Evolutionary conservation across 23 red algal species (phyloP).

Genomic region (Gracilaria gracilis): DNA sequence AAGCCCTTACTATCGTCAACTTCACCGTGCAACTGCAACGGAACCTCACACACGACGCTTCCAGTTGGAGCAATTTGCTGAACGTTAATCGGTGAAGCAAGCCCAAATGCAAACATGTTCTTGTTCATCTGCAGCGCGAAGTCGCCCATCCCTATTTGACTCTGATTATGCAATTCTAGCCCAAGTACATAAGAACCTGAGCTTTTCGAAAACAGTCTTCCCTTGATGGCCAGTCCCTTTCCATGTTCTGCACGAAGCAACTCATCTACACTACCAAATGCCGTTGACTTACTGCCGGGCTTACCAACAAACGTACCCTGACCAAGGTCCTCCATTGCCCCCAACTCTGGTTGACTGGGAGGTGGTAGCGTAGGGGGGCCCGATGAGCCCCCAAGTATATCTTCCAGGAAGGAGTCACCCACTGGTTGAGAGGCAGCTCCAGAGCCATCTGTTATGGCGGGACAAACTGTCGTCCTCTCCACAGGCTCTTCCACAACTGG

Average conservation of each 20-base stretch:
- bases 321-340: background rate
- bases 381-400: conserved; percentile 41
- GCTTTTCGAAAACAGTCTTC: conserved; percentile 11
- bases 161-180: conserved; percentile 57
- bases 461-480: background rate
- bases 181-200: conserved; percentile 25
- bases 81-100: conserved; percentile 30
- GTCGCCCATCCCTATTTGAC: conserved; percentile 20
- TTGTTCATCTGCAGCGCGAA: conserved; percentile 89
- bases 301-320: background rate
- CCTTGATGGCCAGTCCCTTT: conserved; percentile 69
- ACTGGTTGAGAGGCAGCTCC: background rate
- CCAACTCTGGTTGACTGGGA: background rate
- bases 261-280: background rate
- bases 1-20: conserved; percentile 22
- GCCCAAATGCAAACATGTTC: conserved; percentile 85
- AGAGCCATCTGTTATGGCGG: conserved; percentile 22
- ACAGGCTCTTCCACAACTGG: conserved; percentile 29
- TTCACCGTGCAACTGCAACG: conserved; percentile 20
- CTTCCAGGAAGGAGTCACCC: conserved; percentile 44
- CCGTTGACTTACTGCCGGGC: background rate
- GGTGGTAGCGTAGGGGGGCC: background rate
- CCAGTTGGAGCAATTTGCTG: background rate
- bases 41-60: background rate
- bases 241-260: conserved; percentile 59